These are phyloP conservation scores for Leishmania tarentolae DNA, from an alignment of 208 protist species.

Conservation along the genomic window DNA sequence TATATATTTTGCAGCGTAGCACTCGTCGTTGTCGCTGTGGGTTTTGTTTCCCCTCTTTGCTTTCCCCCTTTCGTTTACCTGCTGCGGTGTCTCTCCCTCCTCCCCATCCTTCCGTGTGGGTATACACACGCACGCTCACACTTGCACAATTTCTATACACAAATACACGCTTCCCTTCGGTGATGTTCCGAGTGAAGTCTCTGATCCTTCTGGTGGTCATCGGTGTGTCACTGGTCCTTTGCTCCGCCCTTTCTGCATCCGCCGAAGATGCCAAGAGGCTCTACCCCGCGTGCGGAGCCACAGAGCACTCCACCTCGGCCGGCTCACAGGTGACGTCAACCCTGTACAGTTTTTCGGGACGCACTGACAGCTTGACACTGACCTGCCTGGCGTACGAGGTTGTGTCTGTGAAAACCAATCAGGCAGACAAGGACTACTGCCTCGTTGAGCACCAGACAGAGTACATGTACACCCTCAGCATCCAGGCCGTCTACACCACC, in stretches of 20 bases:
- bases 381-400: slow-evolving; percentile 74
- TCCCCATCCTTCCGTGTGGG: not conserved
- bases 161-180: not conserved
- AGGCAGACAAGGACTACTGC: slow-evolving; percentile 52
- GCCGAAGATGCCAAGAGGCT: slow-evolving; percentile 34
- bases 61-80: not conserved
- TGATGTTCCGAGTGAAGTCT: slow-evolving; percentile 10
- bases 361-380: slow-evolving; percentile 27
- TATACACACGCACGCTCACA: not conserved
- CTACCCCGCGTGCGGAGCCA: slow-evolving; percentile 54
- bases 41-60: not conserved
- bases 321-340: slow-evolving; percentile 19
- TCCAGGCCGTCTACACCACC: slow-evolving; percentile 45
- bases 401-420: slow-evolving; percentile 34
- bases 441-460: slow-evolving; percentile 62
- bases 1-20: slow-evolving; percentile 2
- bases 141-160: not conserved
- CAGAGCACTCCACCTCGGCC: slow-evolving; percentile 25
- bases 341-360: slow-evolving; percentile 22
- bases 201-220: not conserved
- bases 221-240: slow-evolving; percentile 24
- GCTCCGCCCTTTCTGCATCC: slow-evolving; percentile 1
- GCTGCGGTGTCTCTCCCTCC: not conserved
- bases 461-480: slow-evolving; percentile 48
- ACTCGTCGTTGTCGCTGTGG: not conserved